Evolutionary conservation across 2,329 filamentous ascomycete genomes (phyloP), one percentile per base, ranked within the genome.

Genomic region (Alternaria ventricosa): DNA sequence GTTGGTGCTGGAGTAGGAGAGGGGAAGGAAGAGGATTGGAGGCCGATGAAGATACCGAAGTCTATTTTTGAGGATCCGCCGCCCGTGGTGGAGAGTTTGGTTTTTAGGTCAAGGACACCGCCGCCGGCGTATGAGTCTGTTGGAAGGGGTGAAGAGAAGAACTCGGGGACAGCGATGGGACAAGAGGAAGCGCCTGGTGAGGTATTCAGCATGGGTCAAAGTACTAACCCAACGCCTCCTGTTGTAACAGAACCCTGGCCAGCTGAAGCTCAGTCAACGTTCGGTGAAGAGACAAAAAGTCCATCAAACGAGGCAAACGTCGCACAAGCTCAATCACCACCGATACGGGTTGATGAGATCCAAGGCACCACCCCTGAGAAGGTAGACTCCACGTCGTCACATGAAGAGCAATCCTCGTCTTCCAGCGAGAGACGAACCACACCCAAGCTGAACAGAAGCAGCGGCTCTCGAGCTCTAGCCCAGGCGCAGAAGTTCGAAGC

Each of bases 401-500:
- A 6, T 25, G 30, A 41, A 3, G 20, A 15, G 3, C 56, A 55
- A 20, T 18, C 23, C 8, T 7, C 57, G 8, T 55, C 64, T 20
- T 13, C 55, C 10, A 56, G 25, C 12, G 68, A 72, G 27, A 74
- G 55, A 13, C 64, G 70, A 13, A 63, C 66, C 1, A 74, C 69
- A 3, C 73, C 72, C 3, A 75, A 73, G 25, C 33, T 63, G 3
- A 60, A 63, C 12, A 63, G 75, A 46, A 74, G 64, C 49, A 76
- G 72, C 27, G 72, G 72, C 18, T 68, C 71, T 4, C 66, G 68
- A 65, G 62, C 75, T 3, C 58, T 78, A 27, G 68, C 73, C 8
- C 73, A 78, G 60, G 75, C 75, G 5, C 74, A 76, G 27, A 72
- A 67, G 61, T 78, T 78, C 45, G 75, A 78, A 53, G 66, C 72